Conservation (phyloP, 169 alveolate genomes). For the Plasmodium chabaudi region DNA sequence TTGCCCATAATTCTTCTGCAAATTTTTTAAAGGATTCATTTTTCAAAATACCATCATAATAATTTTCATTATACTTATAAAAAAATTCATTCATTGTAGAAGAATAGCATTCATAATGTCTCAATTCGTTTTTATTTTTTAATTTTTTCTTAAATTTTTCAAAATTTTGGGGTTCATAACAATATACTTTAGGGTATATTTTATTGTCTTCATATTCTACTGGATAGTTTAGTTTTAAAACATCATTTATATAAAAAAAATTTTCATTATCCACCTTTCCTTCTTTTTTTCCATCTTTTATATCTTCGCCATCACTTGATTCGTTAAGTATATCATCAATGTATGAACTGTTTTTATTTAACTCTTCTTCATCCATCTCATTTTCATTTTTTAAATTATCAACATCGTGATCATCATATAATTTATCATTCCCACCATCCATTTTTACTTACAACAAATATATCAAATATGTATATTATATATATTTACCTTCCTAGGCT, state of each 20-base stretch:
- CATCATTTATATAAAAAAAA: constrained; percentile 59
- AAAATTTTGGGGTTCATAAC: constrained; percentile 68
- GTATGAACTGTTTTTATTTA: not conserved
- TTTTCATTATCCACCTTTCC: not conserved
- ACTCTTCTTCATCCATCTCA: too few species aligned
- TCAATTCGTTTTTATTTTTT: constrained; percentile 72
- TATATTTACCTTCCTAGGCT: not conserved
- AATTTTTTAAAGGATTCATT: constrained; percentile 61
- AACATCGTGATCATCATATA: too few species aligned
- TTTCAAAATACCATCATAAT: constrained; percentile 71
- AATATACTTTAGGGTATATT: constrained; percentile 72
- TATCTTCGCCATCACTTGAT: constrained; percentile 42
- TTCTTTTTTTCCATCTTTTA: not conserved
- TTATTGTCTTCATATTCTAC: constrained; percentile 70
- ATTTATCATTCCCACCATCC: not conserved
- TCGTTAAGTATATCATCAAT: constrained; percentile 45
- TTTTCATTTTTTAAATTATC: too few species aligned
- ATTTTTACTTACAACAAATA: too few species aligned
- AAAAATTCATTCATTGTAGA: constrained; percentile 75
- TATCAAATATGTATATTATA: too few species aligned
- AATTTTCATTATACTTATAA: constrained; percentile 63
- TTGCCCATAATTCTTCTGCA: constrained; percentile 72
- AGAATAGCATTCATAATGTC: constrained; percentile 74
- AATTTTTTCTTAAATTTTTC: constrained; percentile 67
- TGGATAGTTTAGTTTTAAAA: constrained; percentile 58